phyloP scores from a whole-genome alignment of 441 rosid genomes.

The Brassica balearica region DNA sequence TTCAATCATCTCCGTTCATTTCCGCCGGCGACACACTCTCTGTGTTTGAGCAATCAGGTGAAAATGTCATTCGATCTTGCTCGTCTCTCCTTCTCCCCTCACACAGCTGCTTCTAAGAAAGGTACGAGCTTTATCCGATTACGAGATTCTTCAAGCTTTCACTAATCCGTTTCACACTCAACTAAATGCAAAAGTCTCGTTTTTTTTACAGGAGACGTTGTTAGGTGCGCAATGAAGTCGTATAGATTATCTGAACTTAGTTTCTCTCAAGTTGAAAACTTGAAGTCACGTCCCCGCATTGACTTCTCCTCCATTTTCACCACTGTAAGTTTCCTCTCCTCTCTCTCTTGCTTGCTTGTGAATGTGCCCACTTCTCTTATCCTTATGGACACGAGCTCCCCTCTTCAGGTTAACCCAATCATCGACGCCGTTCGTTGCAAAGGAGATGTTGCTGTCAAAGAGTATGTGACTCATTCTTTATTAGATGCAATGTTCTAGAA shows the following conservation, averaged over 20 bases:
- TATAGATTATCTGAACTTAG: slow-evolving; percentile 74
- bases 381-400: background rate
- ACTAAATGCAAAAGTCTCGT: slow-evolving; percentile 2
- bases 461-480: too few species aligned
- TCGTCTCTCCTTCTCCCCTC: slow-evolving; percentile 35
- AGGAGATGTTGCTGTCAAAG: slow-evolving; percentile 91
- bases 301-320: slow-evolving; percentile 86
- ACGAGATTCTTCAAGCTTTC: background rate
- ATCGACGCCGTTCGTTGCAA: slow-evolving; percentile 75
- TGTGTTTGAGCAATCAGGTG: background rate
- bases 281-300: slow-evolving; percentile 90
- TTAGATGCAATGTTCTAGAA: too few species aligned
- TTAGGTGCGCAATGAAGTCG: slow-evolving; percentile 79
- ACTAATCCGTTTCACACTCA: background rate
- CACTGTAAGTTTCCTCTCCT: slow-evolving; percentile 42
- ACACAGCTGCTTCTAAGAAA: background rate
- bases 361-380: background rate
- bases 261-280: slow-evolving; percentile 57
- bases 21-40: background rate
- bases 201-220: slow-evolving; percentile 26
- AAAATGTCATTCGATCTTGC: slow-evolving; percentile 38
- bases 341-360: background rate
- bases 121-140: slow-evolving; percentile 25
- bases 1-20: background rate
- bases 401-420: slow-evolving; percentile 68